phyloP scores from a whole-genome alignment of 257 asterid species.

The Rubia yunnanensis region DNA sequence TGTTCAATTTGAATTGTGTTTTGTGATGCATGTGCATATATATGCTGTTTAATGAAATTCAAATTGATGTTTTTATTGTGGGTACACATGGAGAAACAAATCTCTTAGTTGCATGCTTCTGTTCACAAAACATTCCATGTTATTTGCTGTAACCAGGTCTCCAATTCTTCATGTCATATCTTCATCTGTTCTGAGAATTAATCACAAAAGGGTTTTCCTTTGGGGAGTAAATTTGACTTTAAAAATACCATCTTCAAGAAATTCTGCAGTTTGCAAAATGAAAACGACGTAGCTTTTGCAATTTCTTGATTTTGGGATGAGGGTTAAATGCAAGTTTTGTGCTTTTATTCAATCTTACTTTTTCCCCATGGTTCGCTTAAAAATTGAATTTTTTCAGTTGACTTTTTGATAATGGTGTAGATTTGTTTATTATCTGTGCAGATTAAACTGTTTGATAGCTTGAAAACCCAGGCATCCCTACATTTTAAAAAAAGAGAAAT shows the following conservation, averaged over 20 bases:
- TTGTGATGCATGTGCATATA: neutral
- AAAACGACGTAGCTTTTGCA: neutral
- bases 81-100: neutral
- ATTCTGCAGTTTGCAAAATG: neutral
- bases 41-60: too few relatives aligned
- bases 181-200: neutral
- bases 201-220: neutral
- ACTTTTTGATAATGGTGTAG: neutral
- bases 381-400: neutral
- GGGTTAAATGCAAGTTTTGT: neutral
- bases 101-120: neutral
- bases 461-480: constrained; percentile 12
- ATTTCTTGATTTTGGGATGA: neutral
- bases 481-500: constrained; percentile 38
- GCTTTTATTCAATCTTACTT: too few relatives aligned
- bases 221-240: neutral
- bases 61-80: neutral
- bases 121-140: neutral
- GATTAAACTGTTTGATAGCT: neutral
- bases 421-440: constrained; percentile 1
- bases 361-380: too few relatives aligned
- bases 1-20: neutral
- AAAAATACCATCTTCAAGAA: neutral
- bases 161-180: neutral
- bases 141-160: neutral